phyloP scores from a whole-genome alignment of 768 basidiomycete genomes.

The Amanita pallidorosea region DNA sequence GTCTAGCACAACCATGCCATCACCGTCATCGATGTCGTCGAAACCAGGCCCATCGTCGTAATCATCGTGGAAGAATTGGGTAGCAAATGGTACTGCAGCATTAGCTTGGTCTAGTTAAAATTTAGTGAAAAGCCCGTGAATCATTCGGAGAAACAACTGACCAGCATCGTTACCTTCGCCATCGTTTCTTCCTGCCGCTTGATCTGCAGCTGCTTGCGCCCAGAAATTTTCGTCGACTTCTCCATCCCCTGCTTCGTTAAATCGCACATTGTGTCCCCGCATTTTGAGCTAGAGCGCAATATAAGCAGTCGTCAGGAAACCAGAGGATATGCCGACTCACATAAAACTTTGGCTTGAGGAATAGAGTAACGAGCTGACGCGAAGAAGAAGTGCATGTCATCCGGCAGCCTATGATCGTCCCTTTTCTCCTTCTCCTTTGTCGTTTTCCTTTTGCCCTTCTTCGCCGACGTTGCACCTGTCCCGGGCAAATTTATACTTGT shows the following conservation, averaged over 20 bases:
- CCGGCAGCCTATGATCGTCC: conserved; percentile 74
- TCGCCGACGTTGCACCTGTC: conserved; percentile 30
- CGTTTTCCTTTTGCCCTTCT: conserved; percentile 36
- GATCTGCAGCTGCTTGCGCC: conserved; percentile 88
- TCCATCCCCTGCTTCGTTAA: conserved; percentile 60
- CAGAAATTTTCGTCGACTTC: conserved; percentile 96
- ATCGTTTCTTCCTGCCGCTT: conserved; percentile 39
- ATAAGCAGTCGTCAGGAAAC: conserved; percentile 2
- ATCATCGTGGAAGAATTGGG: conserved; percentile 95
- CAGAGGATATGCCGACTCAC: conserved; percentile 32
- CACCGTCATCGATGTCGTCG: conserved; percentile 46
- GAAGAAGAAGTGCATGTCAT: conserved; percentile 98
- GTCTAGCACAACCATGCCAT: conserved; percentile 28
- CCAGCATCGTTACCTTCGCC: conserved; percentile 54
- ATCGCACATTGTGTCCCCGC: conserved; percentile 58
- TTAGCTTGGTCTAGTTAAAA: conserved; percentile 26
- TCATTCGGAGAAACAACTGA: conserved; percentile 20
- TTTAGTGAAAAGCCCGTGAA: background rate
- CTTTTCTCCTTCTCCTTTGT: conserved; percentile 49
- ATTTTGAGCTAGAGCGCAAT: conserved; percentile 59
- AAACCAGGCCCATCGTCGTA: conserved; percentile 71
- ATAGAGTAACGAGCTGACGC: conserved; percentile 80
- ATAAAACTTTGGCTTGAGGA: conserved; percentile 92
- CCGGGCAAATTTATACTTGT: conserved; percentile 59
- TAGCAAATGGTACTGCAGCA: conserved; percentile 73